Base-by-base conservation (phyloP, 1,284 basidiomycete species). In the Wolfiporia cocos region DNA sequence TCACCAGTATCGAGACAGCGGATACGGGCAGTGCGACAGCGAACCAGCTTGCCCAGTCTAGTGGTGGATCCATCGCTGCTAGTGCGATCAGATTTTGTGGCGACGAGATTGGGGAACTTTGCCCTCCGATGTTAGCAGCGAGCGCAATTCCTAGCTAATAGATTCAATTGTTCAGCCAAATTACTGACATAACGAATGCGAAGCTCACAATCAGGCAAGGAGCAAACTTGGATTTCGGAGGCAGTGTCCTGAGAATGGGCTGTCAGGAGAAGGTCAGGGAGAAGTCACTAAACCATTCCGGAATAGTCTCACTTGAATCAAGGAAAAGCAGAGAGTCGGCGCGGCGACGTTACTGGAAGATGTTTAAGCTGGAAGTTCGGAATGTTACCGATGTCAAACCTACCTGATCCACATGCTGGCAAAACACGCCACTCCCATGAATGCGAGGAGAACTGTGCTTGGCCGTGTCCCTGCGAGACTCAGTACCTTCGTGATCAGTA, bases 401-500 rank as follows among this genome's bases (percentile, higher is more conserved):
- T 61, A 90, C 76, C 83, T 87, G 56, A 99, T 98, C 96, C 94
- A 99, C 96, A 98, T 99, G 62, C 89, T 92, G 2, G 95, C 93
- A 60, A 99, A 99, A 59, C 94, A 97, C 1, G 94, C 89, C 4
- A 99, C 94, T 30, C 74, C 80, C 96, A 99, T 99, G 65, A 98
- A 92, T 0, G 92, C 88, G 29, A 99, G 75, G 14, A 99, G 69
- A 2, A 99, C 94, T 0, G 78, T 81, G 51, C 80, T 83, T 0
- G 94, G 96, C 43, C 76, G 76, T 6, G 90, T 87, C 1, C 96
- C 95, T 2, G 96, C 96, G 36, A 96, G 69, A 53, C 83, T 86
- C 36, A 99, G 76, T 26, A 99, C 81, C 30, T 90, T 80, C n/a
- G 92, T 94, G 35, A 98, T 95, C 26, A 98, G 68, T 45, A 95